Evolutionary conservation across 164 flowering plant genomes (phyloP).

Genomic region (Cinnamomum chago): DNA sequence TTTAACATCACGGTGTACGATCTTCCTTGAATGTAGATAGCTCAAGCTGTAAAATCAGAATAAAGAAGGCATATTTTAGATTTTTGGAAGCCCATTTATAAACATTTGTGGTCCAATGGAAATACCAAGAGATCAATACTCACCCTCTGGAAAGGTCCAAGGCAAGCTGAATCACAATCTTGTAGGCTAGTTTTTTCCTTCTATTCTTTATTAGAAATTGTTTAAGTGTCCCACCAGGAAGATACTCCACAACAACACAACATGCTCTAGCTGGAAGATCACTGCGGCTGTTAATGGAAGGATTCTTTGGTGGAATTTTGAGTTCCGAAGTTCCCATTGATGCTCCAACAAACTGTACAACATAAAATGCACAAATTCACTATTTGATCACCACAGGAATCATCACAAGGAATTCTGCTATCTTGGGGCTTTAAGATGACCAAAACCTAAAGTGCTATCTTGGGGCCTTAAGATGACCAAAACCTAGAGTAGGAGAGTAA

Average conservation of each 20-base stretch:
- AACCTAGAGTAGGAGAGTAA: not conserved
- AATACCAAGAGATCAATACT: not conserved
- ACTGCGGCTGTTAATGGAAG: slow-evolving; percentile 23
- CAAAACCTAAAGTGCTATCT: not conserved
- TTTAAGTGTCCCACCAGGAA: slow-evolving; percentile 77
- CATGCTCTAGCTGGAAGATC: slow-evolving; percentile 70
- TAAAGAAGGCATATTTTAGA: not conserved
- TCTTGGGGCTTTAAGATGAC: not conserved
- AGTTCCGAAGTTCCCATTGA: slow-evolving; percentile 88
- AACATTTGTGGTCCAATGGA: not conserved
- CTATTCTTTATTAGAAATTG: slow-evolving; percentile 18
- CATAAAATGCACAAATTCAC: not conserved
- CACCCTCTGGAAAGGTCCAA: slow-evolving; percentile 29
- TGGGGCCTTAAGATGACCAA: not conserved
- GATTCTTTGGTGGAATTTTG: slow-evolving; percentile 48
- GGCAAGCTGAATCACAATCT: slow-evolving; percentile 25
- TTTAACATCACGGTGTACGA: slow-evolving; percentile 88
- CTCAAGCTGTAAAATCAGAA: slow-evolving; percentile 47
- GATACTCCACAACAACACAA: slow-evolving; percentile 92
- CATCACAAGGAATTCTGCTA: not conserved
- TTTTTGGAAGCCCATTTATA: not conserved
- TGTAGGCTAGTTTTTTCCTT: slow-evolving; percentile 21
- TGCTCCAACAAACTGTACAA: slow-evolving; percentile 80
- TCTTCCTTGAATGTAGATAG: slow-evolving; percentile 75
- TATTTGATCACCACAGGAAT: not conserved